Evolutionary conservation across 1,284 basidiomycete species (phyloP), one percentile per base, ranked within the genome.

Genomic region (Trichosporon faecale): DNA sequence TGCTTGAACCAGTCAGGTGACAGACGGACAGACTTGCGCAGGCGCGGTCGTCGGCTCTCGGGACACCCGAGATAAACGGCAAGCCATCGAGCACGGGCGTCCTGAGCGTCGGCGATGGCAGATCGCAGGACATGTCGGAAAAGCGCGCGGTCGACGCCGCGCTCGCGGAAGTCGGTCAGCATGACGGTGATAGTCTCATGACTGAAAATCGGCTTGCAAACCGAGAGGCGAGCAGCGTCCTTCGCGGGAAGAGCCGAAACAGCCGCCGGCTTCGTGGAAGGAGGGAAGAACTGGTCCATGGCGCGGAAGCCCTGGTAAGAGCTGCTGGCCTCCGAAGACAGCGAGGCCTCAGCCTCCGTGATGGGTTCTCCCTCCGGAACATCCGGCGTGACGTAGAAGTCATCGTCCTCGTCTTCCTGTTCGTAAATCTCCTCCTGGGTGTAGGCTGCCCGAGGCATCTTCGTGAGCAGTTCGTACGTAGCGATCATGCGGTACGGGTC

Each of bases 1-100:
- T 31, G 27, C 4, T 64, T 68, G 68, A 71, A 71, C 72, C 72
- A 73, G 18, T 73, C 72, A 9, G 72, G 70, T 5, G 66, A 37
- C 11, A 71, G 44, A 6, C 72, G 57, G 1, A 31, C 40, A 0
- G 72, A 66, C 8, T 65, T 57, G 3, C 9, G 25, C 18, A 73
- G 70, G 23, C 55, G 18, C 14, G 21, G n/a, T 2, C 72, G 70
- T 18, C 14, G 18, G 7, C 49, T 57, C 0, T 27, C 60, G 4
- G 70, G 66, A 6, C 60, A 64, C 8, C 68, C 64, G 31, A 69
- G 68, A 40, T 73, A 73, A 0, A 52, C 57, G 1, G 70, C 40
- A 2, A 70, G 63, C 72, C 72, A 73, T 4, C 35, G 61, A 2
- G 68, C 25, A 12, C 66, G 57, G 8, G 29, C n/a, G 8, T 31